Conservation (phyloP, 192 early-diverging fungal species). For the Haplosporangium gracile region DNA sequence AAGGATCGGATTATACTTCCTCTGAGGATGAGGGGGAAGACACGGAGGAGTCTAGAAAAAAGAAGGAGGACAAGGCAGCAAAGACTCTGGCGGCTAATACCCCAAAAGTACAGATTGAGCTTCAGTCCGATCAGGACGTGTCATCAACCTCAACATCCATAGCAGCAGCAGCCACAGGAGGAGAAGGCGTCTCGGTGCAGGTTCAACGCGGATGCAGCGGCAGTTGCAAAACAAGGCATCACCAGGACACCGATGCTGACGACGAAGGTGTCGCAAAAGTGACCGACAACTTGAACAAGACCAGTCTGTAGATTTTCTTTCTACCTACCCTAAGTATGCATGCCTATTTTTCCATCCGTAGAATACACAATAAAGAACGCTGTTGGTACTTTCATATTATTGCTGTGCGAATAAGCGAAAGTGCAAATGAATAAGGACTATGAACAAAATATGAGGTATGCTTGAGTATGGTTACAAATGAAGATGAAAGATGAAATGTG, state of each 20-base stretch:
- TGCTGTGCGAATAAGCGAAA: too few species aligned
- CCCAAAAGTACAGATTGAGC: slow-evolving; percentile 34
- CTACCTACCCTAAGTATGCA: too few species aligned
- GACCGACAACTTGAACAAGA: background rate
- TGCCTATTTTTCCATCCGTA: background rate
- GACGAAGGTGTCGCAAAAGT: background rate
- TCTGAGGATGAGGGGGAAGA: slow-evolving; percentile 13
- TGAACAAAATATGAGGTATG: too few species aligned
- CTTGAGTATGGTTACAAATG: background rate
- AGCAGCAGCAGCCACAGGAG: background rate
- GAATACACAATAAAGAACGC: background rate
- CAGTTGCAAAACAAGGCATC: background rate
- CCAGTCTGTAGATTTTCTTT: background rate
- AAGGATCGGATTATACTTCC: slow-evolving; percentile 15
- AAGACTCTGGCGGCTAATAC: slow-evolving; percentile 36
- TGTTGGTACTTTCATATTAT: background rate
- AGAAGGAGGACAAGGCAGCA: slow-evolving; percentile 22
- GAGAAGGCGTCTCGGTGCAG: background rate
- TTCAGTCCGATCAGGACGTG: slow-evolving; percentile 5
- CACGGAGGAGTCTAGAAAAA: background rate
- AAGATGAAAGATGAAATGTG: background rate
- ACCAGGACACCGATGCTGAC: background rate
- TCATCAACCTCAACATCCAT: background rate
- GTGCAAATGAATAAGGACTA: too few species aligned
- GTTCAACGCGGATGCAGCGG: background rate